Evolutionary conservation across 192 early-diverging fungal genomes (phyloP).

Genomic region (Coemansia sp.): DNA sequence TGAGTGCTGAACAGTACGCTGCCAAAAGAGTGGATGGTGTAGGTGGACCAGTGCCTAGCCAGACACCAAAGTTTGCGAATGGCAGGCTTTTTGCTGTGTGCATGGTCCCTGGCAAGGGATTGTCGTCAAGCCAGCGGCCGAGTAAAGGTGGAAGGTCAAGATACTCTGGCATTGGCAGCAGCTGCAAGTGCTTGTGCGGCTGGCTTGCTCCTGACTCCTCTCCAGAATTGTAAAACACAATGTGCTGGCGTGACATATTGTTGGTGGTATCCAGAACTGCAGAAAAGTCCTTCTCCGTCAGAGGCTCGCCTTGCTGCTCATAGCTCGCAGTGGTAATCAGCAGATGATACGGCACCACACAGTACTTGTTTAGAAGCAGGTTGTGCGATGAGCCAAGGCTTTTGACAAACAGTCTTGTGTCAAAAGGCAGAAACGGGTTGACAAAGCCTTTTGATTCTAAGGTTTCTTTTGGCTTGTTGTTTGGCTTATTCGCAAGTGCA

Average conservation of each 20-base stretch:
- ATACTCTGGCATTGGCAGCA: slow-evolving; percentile 56
- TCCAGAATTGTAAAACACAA: slow-evolving; percentile 56
- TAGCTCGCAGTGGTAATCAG: slow-evolving; percentile 58
- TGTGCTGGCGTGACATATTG: slow-evolving; percentile 26
- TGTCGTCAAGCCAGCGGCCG: slow-evolving; percentile 25
- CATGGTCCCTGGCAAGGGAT: slow-evolving; percentile 12
- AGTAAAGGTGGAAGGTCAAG: slow-evolving; percentile 23
- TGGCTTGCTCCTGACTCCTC: slow-evolving; percentile 55
- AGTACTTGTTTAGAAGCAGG: slow-evolving; percentile 67
- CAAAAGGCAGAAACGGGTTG: slow-evolving; percentile 50
- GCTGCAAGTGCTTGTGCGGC: slow-evolving; percentile 70
- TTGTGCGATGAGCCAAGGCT: slow-evolving; percentile 50
- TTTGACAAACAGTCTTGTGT: slow-evolving; percentile 36
- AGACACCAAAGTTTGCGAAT: slow-evolving; percentile 43
- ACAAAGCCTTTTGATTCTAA: slow-evolving; percentile 29
- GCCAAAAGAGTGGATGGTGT: slow-evolving; percentile 2
- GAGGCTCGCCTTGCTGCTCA: slow-evolving; percentile 56
- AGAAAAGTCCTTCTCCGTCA: slow-evolving; percentile 32
- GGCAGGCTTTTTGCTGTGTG: slow-evolving; percentile 24
- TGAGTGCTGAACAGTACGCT: slow-evolving; percentile 25
- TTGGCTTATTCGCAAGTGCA: slow-evolving; percentile 48
- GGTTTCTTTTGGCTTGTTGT: slow-evolving; percentile 38
- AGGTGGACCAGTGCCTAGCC: slow-evolving; percentile 9
- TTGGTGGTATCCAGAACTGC: slow-evolving; percentile 25
- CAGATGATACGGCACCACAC: slow-evolving; percentile 60